Evolutionary conservation across 192 early-diverging fungal species (phyloP).

Genomic region (Backusella sp.): DNA sequence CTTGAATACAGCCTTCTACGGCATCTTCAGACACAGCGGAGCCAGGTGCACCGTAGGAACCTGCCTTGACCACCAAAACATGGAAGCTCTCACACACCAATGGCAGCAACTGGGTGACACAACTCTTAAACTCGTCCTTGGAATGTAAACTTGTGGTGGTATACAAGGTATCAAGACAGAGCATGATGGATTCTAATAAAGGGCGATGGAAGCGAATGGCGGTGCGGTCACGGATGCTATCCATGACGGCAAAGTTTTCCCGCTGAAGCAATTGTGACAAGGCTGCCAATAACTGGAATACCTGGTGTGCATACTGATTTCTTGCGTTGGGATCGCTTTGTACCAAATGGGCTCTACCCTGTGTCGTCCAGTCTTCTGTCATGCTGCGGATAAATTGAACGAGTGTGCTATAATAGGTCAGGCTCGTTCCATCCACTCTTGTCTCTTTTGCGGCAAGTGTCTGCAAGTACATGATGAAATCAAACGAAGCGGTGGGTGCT

Average conservation of each 20-base stretch:
- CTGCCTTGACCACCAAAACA: conserved; percentile 17
- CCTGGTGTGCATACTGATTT: conserved; percentile 13
- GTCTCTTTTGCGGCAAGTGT: neutral
- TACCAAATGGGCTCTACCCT: neutral
- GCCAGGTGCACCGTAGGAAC: neutral
- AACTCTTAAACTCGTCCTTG: neutral
- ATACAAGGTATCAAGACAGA: conserved; percentile 35
- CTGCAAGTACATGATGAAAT: conserved; percentile 1
- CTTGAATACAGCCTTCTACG: conserved; percentile 35
- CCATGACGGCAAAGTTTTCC: conserved; percentile 24
- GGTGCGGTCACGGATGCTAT: conserved; percentile 3
- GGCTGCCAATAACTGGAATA: conserved; percentile 3
- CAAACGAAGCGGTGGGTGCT: neutral
- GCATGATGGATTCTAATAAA: conserved; percentile 33
- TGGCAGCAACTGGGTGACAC: neutral
- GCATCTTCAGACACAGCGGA: conserved; percentile 14
- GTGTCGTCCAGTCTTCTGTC: conserved; percentile 26
- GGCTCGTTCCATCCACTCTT: neutral
- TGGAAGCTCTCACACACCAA: conserved; percentile 22
- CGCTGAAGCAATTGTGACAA: conserved; percentile 15
- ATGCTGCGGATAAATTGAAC: conserved; percentile 23
- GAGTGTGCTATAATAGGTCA: conserved; percentile 7
- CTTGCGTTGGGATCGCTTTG: conserved; percentile 8
- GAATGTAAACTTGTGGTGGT: neutral
- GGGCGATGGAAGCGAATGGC: conserved; percentile 30